Evolutionary conservation across 2,329 filamentous ascomycete genomes (phyloP).

Genomic region (Fusarium sp.): DNA sequence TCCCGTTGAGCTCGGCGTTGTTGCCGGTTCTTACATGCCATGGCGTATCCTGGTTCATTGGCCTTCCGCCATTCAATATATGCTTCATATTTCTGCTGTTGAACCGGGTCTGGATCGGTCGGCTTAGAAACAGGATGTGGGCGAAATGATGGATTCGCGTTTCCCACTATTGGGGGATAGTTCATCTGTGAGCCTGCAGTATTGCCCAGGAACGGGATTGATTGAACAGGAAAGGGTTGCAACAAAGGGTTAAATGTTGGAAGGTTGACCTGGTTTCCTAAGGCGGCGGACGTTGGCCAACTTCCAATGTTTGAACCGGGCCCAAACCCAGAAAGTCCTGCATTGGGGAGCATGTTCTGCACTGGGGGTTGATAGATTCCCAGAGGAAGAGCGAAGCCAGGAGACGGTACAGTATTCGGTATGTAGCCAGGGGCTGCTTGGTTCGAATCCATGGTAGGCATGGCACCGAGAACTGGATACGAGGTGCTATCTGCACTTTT

Average conservation of each 20-base stretch:
- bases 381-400: background rate
- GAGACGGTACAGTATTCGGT: background rate
- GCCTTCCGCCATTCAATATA: constrained; percentile 62
- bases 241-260: constrained; percentile 4
- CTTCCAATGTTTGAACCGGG: background rate
- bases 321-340: constrained; percentile 14
- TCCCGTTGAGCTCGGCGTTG: constrained; percentile 51
- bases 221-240: constrained; percentile 7
- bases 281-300: background rate
- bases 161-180: constrained; percentile 5
- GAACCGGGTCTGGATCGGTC: constrained; percentile 52
- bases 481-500: background rate
- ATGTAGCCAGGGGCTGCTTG: background rate
- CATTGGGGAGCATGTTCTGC: constrained; percentile 6
- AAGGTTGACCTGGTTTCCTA: constrained; percentile 8
- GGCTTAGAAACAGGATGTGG: constrained; percentile 54
- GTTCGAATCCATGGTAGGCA: background rate
- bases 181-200: constrained; percentile 3
- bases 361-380: constrained; percentile 2
- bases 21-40: constrained; percentile 59
- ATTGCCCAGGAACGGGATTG: constrained; percentile 1
- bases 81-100: constrained; percentile 60
- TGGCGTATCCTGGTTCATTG: constrained; percentile 60
- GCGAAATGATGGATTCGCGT: background rate
- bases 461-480: background rate